Evolutionary conservation across 306 rosid species (phyloP).

Genomic region (Aeschynomene evenia): DNA sequence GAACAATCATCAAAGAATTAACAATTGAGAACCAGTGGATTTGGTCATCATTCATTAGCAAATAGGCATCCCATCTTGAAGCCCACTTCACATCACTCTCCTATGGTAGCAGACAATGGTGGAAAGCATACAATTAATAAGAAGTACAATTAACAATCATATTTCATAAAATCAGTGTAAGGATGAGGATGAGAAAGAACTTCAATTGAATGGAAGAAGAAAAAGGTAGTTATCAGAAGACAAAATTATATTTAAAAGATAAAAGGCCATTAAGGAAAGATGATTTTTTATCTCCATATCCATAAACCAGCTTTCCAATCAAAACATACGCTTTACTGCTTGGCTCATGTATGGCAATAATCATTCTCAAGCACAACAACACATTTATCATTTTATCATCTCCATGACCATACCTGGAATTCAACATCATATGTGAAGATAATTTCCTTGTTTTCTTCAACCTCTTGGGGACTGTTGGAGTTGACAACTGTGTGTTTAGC

Average conservation of each 20-base stretch:
- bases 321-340: slow-evolving; percentile 5
- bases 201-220: not conserved
- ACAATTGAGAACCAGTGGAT: slow-evolving; percentile 98
- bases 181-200: not conserved
- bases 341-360: slow-evolving; percentile 3
- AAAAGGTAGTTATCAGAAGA: not conserved
- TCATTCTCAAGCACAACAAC: not conserved
- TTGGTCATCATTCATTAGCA: slow-evolving; percentile 91
- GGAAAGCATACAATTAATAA: slow-evolving; percentile 22
- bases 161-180: not conserved
- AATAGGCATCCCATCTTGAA: slow-evolving; percentile 98
- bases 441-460: slow-evolving; percentile 81
- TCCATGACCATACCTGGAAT: slow-evolving; percentile 65
- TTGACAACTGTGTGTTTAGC: slow-evolving; percentile 72
- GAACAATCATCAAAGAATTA: slow-evolving; percentile 96
- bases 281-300: not conserved
- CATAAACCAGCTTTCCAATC: not conserved
- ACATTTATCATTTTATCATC: not conserved
- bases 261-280: not conserved
- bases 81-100: slow-evolving; percentile 99
- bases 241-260: not conserved
- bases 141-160: slow-evolving; percentile 20
- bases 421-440: slow-evolving; percentile 94
- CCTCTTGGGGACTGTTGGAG: slow-evolving; percentile 92
- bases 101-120: slow-evolving; percentile 44